Evolutionary conservation across 225 moss, liverwort and hornwort species (phyloP), one percentile per base, ranked within the genome.

Genomic region (Pseudisothecium myosuroides): DNA sequence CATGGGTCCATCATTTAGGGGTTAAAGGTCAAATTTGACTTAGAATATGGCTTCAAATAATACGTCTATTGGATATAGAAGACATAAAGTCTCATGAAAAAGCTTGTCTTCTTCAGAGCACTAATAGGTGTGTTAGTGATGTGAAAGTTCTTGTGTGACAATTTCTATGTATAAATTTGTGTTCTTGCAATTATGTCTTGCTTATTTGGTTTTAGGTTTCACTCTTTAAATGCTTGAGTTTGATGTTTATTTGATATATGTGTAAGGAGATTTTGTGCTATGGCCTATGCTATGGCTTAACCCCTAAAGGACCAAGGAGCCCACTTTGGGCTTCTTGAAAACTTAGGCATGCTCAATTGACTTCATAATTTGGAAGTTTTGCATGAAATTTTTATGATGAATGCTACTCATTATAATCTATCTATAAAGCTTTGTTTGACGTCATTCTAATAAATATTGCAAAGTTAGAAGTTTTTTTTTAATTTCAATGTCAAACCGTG

Each of bases 51-150:
- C 6, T 74, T 73, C 11, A 47, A 74, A 11, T 2, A 74, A 10
- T 74, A 18, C 7, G 8, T 27, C 45, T 45, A 72, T 43, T 45
- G 10, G 9, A 1, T 43, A 5, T 10, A 47, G 74, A 47, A 11
- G 29, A 47, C 2, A 47, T 29, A 29, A 29, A 1, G 28, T 9
- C 16, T 43, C 5, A 43, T 28, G 1, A 47, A 1, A 5, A 73
- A 73, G 28, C 17, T 43, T 73, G 29, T 17, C 17, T 45, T 45
- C 45, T 45, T 15, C 2, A 15, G 5, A 9, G 3, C 4, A 15
- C 3, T 71, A 27, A 3, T 15, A 41, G 3, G 3, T 41, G 27
- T 41, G 14, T 41, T 1, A 24, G 0, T 24, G 0, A 26, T 26
- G 15, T 71, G 41, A 9, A 71, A 71, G 12, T 71, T 73, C 6